Percentiles rank a stretch among this genome's conserved stretches.
Evolutionary conservation across 2,329 filamentous ascomycete species (phyloP).

Genomic region (Furcasterigmium sp.): DNA sequence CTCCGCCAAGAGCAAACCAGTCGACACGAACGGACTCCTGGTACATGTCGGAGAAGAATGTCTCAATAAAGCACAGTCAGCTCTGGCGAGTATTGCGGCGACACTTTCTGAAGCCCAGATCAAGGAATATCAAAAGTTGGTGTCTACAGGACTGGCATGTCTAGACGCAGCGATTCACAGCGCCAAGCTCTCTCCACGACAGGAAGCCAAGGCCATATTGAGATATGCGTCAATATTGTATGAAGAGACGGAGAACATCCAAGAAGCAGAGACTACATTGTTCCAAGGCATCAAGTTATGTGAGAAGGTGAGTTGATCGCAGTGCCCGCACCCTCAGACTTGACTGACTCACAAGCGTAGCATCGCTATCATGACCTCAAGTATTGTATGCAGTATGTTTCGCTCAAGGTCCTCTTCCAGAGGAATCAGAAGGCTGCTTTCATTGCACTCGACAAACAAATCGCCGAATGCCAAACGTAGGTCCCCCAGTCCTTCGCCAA

Average conservation of each 20-base stretch:
- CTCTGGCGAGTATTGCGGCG: slow-evolving; percentile 42
- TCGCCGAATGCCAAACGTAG: slow-evolving; percentile 62
- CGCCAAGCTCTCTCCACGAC: slow-evolving; percentile 53
- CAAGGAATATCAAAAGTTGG: slow-evolving; percentile 64
- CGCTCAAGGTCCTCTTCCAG: slow-evolving; percentile 65
- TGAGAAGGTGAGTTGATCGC: slow-evolving; percentile 48
- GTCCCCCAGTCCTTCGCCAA: slow-evolving; percentile 17
- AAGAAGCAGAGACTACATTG: slow-evolving; percentile 66
- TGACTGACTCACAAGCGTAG: slow-evolving; percentile 18
- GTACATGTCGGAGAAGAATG: slow-evolving; percentile 73
- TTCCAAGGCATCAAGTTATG: slow-evolving; percentile 67
- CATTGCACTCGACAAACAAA: slow-evolving; percentile 64
- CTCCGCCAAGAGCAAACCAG: slow-evolving; percentile 32
- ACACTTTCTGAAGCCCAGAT: slow-evolving; percentile 46
- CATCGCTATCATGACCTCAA: slow-evolving; percentile 62
- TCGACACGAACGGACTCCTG: slow-evolving; percentile 54
- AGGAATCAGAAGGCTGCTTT: slow-evolving; percentile 67
- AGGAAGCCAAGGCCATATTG: slow-evolving; percentile 64
- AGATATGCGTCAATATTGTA: slow-evolving; percentile 67
- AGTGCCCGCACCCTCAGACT: neutral
- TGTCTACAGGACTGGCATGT: slow-evolving; percentile 68
- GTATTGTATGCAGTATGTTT: slow-evolving; percentile 71
- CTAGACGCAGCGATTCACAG: slow-evolving; percentile 64
- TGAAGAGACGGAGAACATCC: slow-evolving; percentile 71
- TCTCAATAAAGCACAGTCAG: slow-evolving; percentile 58